Evolutionary conservation across 2,329 filamentous ascomycete genomes (phyloP), one percentile per base, ranked within the genome.

Genomic region (Aspergillus neotritici): DNA sequence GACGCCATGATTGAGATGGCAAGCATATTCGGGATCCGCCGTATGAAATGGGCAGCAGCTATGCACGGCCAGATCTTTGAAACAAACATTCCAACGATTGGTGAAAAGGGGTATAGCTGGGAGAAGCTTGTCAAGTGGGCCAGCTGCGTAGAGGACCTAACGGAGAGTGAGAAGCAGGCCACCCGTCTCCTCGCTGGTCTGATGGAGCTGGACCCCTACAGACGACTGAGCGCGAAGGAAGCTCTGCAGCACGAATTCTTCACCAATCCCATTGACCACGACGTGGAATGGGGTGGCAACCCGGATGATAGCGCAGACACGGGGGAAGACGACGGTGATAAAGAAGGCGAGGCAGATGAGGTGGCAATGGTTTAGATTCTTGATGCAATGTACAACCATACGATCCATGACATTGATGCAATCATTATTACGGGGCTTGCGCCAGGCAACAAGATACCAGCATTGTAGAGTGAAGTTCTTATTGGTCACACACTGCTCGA

Each of bases 1-100:
- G 93, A 98, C 61, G 93, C 93, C 40, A 85, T 96, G 78, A 91
- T 98, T 54, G 93, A 98, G 67, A 94, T 98, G 53, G 87, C 90
- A 30, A 94, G 88, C 46, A 94, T 98, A 48, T 96, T 97, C 63
- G 93, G 93, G 38, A 77, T 77, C 33, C 83, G 79, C 61, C 82
- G 83, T 46, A 97, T 98, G 91, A 86, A 84, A 60, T 74, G 79
- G 29, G 86, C 85, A 3, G 88, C 87, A 0, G 73, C 88, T 13
- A 73, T 95, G 39, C 93, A 98, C 60, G 93, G 93, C 1, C 87
- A 90, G 57, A 82, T 94, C 45, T 88, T 97, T 51, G 89, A 98
- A 66, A 93, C 87, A 0, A 94, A 81, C 47, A 89, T 98, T 44
- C 91, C 91, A 1, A 96, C 87, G 1, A 85, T 98, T 54, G 87